A percentile compares a stretch with the other conserved stretches of the same genome.
phyloP scores from a whole-genome alignment of 2,329 filamentous ascomycete species.

The Colletotrichum phormii region DNA sequence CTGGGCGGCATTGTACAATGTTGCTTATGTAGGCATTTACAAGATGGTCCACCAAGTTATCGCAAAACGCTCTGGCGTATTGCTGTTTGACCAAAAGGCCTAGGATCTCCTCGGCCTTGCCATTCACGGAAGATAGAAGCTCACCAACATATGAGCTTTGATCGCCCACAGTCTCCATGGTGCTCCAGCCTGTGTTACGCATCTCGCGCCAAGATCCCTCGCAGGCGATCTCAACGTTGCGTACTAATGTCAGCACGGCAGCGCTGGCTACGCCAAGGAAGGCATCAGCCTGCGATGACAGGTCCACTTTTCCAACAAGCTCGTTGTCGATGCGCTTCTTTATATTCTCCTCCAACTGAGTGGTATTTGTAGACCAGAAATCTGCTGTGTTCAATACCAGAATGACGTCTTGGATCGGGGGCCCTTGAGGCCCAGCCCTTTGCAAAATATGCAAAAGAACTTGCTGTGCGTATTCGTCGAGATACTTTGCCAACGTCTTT shows the following conservation, averaged over 20 bases:
- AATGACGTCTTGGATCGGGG: slow-evolving; percentile 79
- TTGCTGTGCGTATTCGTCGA: slow-evolving; percentile 95
- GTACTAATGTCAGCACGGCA: slow-evolving; percentile 85
- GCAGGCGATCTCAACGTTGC: slow-evolving; percentile 83
- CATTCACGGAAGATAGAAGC: slow-evolving; percentile 79
- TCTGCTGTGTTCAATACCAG: slow-evolving; percentile 96
- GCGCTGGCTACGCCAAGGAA: slow-evolving; percentile 96
- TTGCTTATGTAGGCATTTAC: slow-evolving; percentile 83
- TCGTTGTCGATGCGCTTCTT: slow-evolving; percentile 88
- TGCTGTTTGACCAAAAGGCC: slow-evolving; percentile 87
- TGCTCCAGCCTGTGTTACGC: slow-evolving; percentile 95
- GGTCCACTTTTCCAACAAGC: slow-evolving; percentile 79
- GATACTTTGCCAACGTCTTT: slow-evolving; percentile 87
- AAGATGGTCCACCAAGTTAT: slow-evolving; percentile 92
- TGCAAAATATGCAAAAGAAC: slow-evolving; percentile 81
- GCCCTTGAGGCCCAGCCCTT: slow-evolving; percentile 62
- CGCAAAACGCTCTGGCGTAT: slow-evolving; percentile 93
- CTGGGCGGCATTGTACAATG: slow-evolving; percentile 88
- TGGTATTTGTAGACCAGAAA: slow-evolving; percentile 95
- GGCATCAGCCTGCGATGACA: slow-evolving; percentile 92
- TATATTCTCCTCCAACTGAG: slow-evolving; percentile 94
- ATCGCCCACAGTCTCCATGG: slow-evolving; percentile 92
- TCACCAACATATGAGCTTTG: slow-evolving; percentile 93
- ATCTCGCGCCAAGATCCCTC: slow-evolving; percentile 96
- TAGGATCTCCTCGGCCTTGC: slow-evolving; percentile 79